Base-by-base conservation (phyloP, 2,329 filamentous ascomycete species). In the Tolypocladium capitatum region DNA sequence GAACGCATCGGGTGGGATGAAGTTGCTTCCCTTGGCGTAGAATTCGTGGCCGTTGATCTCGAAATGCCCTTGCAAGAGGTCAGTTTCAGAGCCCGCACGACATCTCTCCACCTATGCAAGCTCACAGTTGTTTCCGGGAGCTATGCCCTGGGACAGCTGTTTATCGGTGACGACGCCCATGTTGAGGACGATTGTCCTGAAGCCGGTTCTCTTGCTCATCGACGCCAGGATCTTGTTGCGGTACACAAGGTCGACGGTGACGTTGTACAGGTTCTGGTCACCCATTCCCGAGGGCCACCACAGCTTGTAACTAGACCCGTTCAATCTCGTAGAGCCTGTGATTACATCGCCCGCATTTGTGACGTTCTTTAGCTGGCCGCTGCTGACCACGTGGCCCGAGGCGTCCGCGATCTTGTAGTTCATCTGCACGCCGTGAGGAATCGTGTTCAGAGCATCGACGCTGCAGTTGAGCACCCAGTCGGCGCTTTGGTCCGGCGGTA, bases 31-130 rank as follows among this genome's bases (percentile, higher is more conserved):
- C 21, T 55, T 55, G 2, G 76, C 78, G 53, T 80, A 83, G 53
- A 83, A 79, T 13, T 77, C 72, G 44, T 76, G 70, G 1, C 79
- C 78, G 50, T 83, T 83, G 50, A 83, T 69, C 56, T 83, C 77
- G 52, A 83, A 83, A 56, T 83, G 76, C 77, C 78, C 49, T 51
- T 30, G 27, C 34, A 35, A 35, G 10, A 30, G 28, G 28, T 30
- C 28, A 30, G 28, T 30, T 30, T 10, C 10, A 13, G 28, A 30
- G 28, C 28, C 10, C 5, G 28, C 9, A 7, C 1, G 13, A 30
- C 28, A 9, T 4, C 10, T 30, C 28, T 30, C 28, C 9, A 13
- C 28, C 28, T 30, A 30, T 30, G 10, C 10, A 30, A 4, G 9
- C 35, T 11, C 24, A 38, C 78, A 58, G 69, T n/a, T 73, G 69